Base-by-base conservation (phyloP, 352 stramenopile species). In the Aphanomyces cochlioides region DNA sequence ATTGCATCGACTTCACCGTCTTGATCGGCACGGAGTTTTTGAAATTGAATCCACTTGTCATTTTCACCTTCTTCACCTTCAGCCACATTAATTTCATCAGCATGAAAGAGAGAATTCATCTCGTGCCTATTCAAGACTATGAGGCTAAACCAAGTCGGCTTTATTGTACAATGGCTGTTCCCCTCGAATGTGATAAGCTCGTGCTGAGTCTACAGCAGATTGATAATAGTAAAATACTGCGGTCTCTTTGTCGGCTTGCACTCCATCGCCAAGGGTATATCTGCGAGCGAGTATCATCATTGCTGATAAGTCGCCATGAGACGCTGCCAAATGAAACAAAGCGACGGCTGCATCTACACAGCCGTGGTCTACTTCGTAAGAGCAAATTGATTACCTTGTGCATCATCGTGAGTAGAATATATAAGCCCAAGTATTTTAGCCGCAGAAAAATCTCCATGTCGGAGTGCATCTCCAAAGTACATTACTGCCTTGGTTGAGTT, bases 11-110 rank as follows among this genome's bases (percentile, higher is more conserved):
- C 69, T 61, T 97, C 83, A 19, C 86, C 86, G 28, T 87, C 78
- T 57, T 89, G 75, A 53, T 95, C 83, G 1, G 90, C 90, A 2
- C 78, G 79, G 37, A 93, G 69, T 39, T 90, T 83, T 67, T 96
- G 90, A 56, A 90, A 93, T 63, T 96, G 84, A 47, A 97, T 94
- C 15, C 90, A 63, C 61, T 93, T 87, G 66, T 97, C 90, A 56
- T 96, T 77, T 56, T 95, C 83, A 4, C 90, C 90, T 4, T 80
- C 76, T 65, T 96, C 77, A 0, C 82, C 81, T 43, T 81, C 78
- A 5, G 66, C 67, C 10, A 89, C 47, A n/a, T 84, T 74, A 5
- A 73, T 72, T 13, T 83, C 72, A 0, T 85, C 70, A 3, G 74
- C 86, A 63, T 92, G 82, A 65, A 89, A 92, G 7, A 93, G 67